These are phyloP conservation scores for Cutaneotrichosporon curvatum DNA, from an alignment of 1,284 basidiomycete genomes.

Conservation along the genomic window DNA sequence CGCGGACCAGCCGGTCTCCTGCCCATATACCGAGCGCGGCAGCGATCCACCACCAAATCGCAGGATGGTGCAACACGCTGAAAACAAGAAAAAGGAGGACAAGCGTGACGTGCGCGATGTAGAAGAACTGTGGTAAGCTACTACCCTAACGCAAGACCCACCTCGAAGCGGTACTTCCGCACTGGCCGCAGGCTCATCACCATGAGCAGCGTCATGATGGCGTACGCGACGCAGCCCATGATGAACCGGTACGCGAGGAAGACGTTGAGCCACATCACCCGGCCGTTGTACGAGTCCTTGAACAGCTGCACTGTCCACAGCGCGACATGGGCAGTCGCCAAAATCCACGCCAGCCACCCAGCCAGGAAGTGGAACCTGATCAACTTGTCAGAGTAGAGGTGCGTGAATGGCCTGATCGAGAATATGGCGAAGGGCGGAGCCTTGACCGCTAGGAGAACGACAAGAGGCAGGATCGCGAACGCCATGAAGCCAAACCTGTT, in stretches of 20 bases:
- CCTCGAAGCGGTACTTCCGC: constrained; percentile 63
- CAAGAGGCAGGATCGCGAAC: constrained; percentile 69
- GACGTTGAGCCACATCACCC: constrained; percentile 56
- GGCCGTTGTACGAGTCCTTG: constrained; percentile 53
- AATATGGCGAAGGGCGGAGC: constrained; percentile 73
- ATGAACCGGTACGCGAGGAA: constrained; percentile 66
- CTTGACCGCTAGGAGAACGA: constrained; percentile 70
- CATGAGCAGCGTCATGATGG: constrained; percentile 61
- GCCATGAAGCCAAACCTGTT: constrained; percentile 67
- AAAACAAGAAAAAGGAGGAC: constrained; percentile 58
- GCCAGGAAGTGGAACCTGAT: constrained; percentile 64
- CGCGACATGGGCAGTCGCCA: constrained; percentile 61
- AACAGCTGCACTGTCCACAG: constrained; percentile 70
- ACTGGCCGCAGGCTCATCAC: constrained; percentile 59
- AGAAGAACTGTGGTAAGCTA: constrained; percentile 53
- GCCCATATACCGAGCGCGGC: constrained; percentile 60
- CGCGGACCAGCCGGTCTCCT: constrained; percentile 58
- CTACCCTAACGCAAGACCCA: constrained; percentile 17
- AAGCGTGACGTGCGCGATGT: constrained; percentile 61
- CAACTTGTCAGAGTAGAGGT: constrained; percentile 71
- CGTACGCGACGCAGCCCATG: constrained; percentile 66
- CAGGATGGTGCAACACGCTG: constrained; percentile 63
- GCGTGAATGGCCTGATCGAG: constrained; percentile 61
- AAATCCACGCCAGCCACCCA: constrained; percentile 65
- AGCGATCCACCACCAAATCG: constrained; percentile 56